Percentiles rank a stretch among this genome's conserved stretches.
phyloP scores from a whole-genome alignment of 352 stramenopile genomes.

The Phytophthora hybrid region DNA sequence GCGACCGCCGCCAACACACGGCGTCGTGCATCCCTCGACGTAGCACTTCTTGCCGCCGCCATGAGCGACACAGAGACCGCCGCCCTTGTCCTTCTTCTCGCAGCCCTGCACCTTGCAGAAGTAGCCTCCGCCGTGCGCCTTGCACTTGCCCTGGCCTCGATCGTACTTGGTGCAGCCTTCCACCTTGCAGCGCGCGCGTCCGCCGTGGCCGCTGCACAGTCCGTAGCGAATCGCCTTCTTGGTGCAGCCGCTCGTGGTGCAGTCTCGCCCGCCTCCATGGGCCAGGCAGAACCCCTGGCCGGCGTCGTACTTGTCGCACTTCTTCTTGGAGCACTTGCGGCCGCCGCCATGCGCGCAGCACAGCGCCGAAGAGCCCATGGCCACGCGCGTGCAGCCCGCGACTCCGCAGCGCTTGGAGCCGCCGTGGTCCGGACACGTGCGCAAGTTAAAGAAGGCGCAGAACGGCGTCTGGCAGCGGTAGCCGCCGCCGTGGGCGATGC shows the following conservation, averaged over 20 bases:
- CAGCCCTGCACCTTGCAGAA: slow-evolving; percentile 81
- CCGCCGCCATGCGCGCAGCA: slow-evolving; percentile 77
- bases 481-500: slow-evolving; percentile 70
- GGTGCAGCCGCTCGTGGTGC: slow-evolving; percentile 60
- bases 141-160: slow-evolving; percentile 81
- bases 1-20: slow-evolving; percentile 74
- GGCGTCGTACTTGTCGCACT: slow-evolving; percentile 79
- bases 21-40: slow-evolving; percentile 66
- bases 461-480: slow-evolving; percentile 79
- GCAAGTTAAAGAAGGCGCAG: slow-evolving; percentile 74
- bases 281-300: slow-evolving; percentile 71
- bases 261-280: slow-evolving; percentile 76
- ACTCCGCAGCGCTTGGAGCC: slow-evolving; percentile 71
- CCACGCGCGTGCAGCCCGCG: slow-evolving; percentile 61
- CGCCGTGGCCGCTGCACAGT: slow-evolving; percentile 76
- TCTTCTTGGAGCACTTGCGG: slow-evolving; percentile 73
- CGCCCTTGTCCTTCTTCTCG: slow-evolving; percentile 86
- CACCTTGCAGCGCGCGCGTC: slow-evolving; percentile 76
- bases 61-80: slow-evolving; percentile 79
- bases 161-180: slow-evolving; percentile 83
- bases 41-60: slow-evolving; percentile 88
- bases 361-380: slow-evolving; percentile 53
- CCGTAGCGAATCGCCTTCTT: slow-evolving; percentile 86
- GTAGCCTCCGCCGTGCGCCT: slow-evolving; percentile 84
- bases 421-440: slow-evolving; percentile 80